phyloP scores from a whole-genome alignment of 176 grass and related monocot species.

The Ampelocalamus luodianensis region DNA sequence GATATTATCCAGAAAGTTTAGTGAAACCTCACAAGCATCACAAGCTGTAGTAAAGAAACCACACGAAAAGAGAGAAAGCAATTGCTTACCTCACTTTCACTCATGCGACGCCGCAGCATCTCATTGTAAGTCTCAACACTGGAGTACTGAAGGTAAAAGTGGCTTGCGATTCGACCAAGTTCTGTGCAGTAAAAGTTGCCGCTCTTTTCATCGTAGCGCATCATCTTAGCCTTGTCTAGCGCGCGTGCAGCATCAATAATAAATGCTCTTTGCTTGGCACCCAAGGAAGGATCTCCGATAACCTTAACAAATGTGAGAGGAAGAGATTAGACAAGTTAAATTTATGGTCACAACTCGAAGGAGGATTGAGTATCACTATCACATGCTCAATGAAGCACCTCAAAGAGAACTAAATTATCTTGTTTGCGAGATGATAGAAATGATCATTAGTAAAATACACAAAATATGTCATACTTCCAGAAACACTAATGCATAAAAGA shows the following conservation, averaged over 20 bases:
- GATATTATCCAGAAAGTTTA: constrained; percentile 37
- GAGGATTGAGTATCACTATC: too few relatives aligned
- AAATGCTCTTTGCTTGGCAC: constrained; percentile 80
- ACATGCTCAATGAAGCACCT: too few relatives aligned
- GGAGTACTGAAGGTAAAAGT: constrained; percentile 96
- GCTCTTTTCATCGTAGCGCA: constrained; percentile 97
- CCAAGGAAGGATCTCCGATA: constrained; percentile 82
- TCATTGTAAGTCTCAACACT: constrained; percentile 97
- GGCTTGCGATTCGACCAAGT: constrained; percentile 93
- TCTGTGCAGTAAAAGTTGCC: constrained; percentile 99
- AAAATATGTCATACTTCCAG: too few relatives aligned
- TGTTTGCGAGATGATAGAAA: too few relatives aligned
- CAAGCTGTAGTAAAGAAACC: constrained; percentile 17
- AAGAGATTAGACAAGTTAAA: constrained; percentile 31
- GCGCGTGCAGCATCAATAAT: constrained; percentile 89
- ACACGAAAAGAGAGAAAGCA: constrained; percentile 22
- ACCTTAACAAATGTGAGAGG: constrained; percentile 47
- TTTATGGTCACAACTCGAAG: neutral
- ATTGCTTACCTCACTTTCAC: constrained; percentile 81
- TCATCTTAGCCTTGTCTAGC: constrained; percentile 98
- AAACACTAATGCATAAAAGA: too few relatives aligned
- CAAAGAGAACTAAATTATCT: too few relatives aligned
- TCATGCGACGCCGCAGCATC: constrained; percentile 95
- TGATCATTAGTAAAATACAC: too few relatives aligned
- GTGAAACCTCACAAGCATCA: constrained; percentile 32